Base-by-base conservation (phyloP, 257 asterid species). In the Przewalskia tangutica region DNA sequence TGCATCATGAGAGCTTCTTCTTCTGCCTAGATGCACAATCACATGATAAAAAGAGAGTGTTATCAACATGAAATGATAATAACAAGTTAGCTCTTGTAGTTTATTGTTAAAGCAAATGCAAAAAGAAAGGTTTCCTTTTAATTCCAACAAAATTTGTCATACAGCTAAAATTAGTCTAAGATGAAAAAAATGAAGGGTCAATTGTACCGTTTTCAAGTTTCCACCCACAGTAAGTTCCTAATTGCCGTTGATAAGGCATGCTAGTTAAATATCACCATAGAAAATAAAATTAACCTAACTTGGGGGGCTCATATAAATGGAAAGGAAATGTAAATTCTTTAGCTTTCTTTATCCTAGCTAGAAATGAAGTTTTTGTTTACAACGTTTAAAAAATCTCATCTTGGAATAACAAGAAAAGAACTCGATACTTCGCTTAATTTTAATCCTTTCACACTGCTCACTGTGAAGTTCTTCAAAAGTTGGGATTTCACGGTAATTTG, bases 1-100 rank as follows among this genome's bases (percentile, higher is more conserved):
- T 95, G 97, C 97, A 87, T 90, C 98, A 92, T 91, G 70, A 93
- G 86, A 53, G 97, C 96, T 40, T 95, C 99, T 90, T 95, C 98
- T 90, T 92, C 98, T 6, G 94, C 99, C 99, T 95, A 90, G 27
- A 84, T 13, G 42, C 83, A 86, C 42, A 87, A 65, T 53, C n/a
- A 81, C 18, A 71, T 8, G 60, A 77, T 77, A 44, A 54, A 68
- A 75, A 73, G 1, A 23, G 54, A 55, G 56, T 46, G n/a, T 48
- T 81, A 12, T 56, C 10, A 55, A 7, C 70, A 38, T 79, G 42
- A 59, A 55, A 77, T 55, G 53, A 53, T 58, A 60, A 12, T 38
- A 44, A 36, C 55, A 78, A 56, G 54, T 78, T 78, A 42, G 70
- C 36, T 78, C n/a, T 34, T 0, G 18, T n/a, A 36, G 36, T 55